A percentile compares a stretch with the other conserved stretches of the same genome.
Conservation (phyloP, 495 filamentous ascomycete species). For the Penicillium desertorum region DNA sequence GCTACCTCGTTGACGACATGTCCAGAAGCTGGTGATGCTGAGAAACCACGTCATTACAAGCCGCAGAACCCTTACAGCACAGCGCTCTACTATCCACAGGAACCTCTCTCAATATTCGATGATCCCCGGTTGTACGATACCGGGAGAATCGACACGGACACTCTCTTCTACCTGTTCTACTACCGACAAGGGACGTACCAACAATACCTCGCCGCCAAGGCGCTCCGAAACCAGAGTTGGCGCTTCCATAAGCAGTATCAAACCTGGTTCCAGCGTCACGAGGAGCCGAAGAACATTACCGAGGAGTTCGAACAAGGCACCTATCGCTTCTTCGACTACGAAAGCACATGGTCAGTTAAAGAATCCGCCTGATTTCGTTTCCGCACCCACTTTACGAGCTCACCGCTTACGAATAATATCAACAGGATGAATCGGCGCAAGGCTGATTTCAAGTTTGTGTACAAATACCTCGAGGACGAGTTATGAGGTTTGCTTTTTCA, state of each 20-base stretch:
- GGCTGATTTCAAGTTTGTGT: slow-evolving; percentile 97
- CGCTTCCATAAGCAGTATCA: slow-evolving; percentile 99
- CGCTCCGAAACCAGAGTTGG: slow-evolving; percentile 96
- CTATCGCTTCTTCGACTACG: slow-evolving; percentile 98
- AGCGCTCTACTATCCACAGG: slow-evolving; percentile 84
- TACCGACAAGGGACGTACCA: slow-evolving; percentile 96
- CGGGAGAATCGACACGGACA: slow-evolving; percentile 83
- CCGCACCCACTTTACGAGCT: neutral
- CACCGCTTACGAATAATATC: slow-evolving; percentile 17
- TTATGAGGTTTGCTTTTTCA: slow-evolving; percentile 51
- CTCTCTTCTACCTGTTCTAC: slow-evolving; percentile 98
- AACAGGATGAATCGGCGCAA: slow-evolving; percentile 98
- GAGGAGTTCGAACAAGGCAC: slow-evolving; percentile 98
- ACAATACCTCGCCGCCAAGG: slow-evolving; percentile 94
- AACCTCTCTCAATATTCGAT: slow-evolving; percentile 84
- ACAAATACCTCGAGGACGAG: slow-evolving; percentile 95
- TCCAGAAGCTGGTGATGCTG: slow-evolving; percentile 75
- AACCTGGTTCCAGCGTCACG: slow-evolving; percentile 98
- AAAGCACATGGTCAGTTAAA: slow-evolving; percentile 89
- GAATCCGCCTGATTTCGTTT: neutral
- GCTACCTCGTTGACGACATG: slow-evolving; percentile 65
- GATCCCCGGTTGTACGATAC: slow-evolving; percentile 80
- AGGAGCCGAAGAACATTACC: slow-evolving; percentile 96
- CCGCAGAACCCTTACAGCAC: slow-evolving; percentile 78
- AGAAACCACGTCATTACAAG: slow-evolving; percentile 78